Evolutionary conservation across 306 rosid genomes (phyloP).

Genomic region (Cicer arietinum): DNA sequence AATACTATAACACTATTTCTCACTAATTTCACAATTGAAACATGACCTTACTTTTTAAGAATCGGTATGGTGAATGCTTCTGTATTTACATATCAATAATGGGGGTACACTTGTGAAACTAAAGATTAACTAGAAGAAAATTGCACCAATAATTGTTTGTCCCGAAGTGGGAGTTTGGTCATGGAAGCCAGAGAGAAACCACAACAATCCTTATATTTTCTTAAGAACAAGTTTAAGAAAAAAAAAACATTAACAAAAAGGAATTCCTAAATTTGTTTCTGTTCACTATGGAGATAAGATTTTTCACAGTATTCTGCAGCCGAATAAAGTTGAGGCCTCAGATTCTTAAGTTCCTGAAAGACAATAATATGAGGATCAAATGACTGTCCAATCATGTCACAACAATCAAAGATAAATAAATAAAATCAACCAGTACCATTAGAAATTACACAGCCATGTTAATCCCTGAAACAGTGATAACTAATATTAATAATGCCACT

Average conservation of each 20-base stretch:
- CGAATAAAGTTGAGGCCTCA: conserved; percentile 97
- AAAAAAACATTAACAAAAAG: too few species aligned
- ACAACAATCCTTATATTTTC: too few species aligned
- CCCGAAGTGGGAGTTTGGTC: too few species aligned
- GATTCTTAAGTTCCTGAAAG: conserved; percentile 93
- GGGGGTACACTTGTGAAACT: too few species aligned
- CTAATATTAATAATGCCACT: background rate
- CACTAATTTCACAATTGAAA: conserved; percentile 25
- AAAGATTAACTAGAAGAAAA: too few species aligned
- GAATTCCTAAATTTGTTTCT: conserved; percentile 82
- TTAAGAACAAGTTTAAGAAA: too few species aligned
- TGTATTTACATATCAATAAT: too few species aligned
- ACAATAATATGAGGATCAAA: conserved; percentile 40
- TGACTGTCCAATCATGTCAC: conserved; percentile 3
- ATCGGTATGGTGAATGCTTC: conserved; percentile 13
- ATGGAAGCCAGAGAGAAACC: too few species aligned
- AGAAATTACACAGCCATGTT: background rate
- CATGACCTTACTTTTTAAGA: conserved; percentile 15
- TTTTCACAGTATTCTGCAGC: conserved; percentile 98
- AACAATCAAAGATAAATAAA: conserved; percentile 16
- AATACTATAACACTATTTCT: conserved; percentile 14
- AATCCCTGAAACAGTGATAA: conserved; percentile 22
- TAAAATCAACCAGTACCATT: background rate
- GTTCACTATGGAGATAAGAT: conserved; percentile 86
- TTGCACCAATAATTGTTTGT: too few species aligned